Evolutionary conservation across 305 asterid species (phyloP).

Genomic region (Plantago coronopus): DNA sequence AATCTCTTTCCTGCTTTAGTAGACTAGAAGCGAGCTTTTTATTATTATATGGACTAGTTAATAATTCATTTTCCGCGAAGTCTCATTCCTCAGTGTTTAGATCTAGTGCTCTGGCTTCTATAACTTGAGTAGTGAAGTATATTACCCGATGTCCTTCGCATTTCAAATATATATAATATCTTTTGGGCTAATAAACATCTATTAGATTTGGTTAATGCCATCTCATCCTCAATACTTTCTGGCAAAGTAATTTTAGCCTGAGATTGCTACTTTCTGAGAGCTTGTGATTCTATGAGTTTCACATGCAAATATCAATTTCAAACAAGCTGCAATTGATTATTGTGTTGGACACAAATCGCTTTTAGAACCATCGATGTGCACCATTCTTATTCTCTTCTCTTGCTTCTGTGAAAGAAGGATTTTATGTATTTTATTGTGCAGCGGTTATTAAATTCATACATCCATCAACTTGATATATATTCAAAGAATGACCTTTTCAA

Average conservation of each 20-base stretch:
- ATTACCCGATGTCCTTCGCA: not conserved
- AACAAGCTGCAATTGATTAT: not conserved
- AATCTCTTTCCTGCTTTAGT: not conserved
- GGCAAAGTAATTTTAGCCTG: slow-evolving; percentile 1
- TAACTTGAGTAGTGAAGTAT: not conserved
- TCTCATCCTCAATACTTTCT: not conserved
- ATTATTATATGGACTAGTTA: not conserved
- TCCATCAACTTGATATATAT: not conserved
- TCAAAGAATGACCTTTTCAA: slow-evolving; percentile 16
- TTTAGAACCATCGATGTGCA: not conserved
- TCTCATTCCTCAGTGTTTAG: not conserved
- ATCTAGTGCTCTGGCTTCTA: not conserved
- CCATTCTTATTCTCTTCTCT: not conserved
- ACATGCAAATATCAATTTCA: not conserved
- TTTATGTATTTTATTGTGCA: not conserved
- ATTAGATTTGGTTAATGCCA: not conserved
- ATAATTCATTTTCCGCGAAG: not conserved
- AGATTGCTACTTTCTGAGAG: not conserved
- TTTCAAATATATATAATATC: too few species aligned
- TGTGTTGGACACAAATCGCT: too few species aligned
- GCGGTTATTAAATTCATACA: not conserved
- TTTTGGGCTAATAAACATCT: not conserved
- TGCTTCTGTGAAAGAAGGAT: not conserved
- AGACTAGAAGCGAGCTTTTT: not conserved
- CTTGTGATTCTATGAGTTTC: not conserved